A percentile compares a stretch with the other conserved stretches of the same genome.
Conservation (phyloP, 2,329 filamentous ascomycete genomes). For the Fusarium mangiferae region DNA sequence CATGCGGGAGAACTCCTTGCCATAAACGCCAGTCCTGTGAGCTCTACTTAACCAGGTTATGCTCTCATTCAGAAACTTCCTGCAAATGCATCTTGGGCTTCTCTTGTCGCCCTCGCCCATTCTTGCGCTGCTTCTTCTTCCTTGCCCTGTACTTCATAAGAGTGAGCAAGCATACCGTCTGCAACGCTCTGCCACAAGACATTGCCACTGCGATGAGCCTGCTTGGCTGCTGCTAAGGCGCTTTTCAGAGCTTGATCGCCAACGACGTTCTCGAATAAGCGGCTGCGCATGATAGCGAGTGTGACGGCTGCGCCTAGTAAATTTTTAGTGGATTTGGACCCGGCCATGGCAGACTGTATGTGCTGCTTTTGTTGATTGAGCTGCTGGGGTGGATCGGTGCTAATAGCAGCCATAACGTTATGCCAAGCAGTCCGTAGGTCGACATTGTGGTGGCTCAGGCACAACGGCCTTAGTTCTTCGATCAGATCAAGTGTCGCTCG, state of each 20-base stretch:
- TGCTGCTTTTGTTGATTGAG: slow-evolving; percentile 83
- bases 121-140: slow-evolving; percentile 54
- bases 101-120: slow-evolving; percentile 54
- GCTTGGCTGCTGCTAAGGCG: slow-evolving; percentile 73
- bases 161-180: slow-evolving; percentile 80
- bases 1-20: slow-evolving; percentile 39
- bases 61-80: slow-evolving; percentile 41
- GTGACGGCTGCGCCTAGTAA: slow-evolving; percentile 84
- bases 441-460: slow-evolving; percentile 74
- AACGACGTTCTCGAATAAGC: slow-evolving; percentile 84
- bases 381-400: slow-evolving; percentile 69
- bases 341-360: slow-evolving; percentile 77
- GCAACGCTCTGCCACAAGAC: slow-evolving; percentile 83
- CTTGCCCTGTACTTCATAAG: slow-evolving; percentile 78
- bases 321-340: slow-evolving; percentile 76
- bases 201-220: slow-evolving; percentile 76
- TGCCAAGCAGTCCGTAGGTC: slow-evolving; percentile 83
- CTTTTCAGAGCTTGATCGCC: slow-evolving; percentile 84
- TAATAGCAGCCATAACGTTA: slow-evolving; percentile 76
- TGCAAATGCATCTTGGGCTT: slow-evolving; percentile 56
- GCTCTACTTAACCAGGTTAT: slow-evolving; percentile 16
- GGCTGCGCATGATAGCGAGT: slow-evolving; percentile 84
- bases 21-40: slow-evolving; percentile 38
- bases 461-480: slow-evolving; percentile 73
- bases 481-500: slow-evolving; percentile 69